Percentiles rank a stretch among this genome's conserved stretches.
phyloP scores from a whole-genome alignment of 495 filamentous ascomycete species.

The Ascodesmis nigricans region DNA sequence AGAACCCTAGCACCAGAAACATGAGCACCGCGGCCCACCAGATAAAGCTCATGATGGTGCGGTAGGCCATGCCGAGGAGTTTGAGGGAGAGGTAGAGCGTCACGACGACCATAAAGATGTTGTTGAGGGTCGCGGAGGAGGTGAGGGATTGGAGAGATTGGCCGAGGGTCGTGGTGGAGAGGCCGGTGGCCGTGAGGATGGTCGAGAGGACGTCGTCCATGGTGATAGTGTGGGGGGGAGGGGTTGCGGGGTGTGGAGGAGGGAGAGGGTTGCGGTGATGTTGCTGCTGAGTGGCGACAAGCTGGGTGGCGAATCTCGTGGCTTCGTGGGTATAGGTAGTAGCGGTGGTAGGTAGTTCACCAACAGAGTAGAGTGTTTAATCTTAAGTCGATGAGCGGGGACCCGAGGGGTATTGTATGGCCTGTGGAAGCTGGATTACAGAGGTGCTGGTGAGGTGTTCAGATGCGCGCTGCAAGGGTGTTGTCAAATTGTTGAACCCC shows the following conservation, averaged over 20 bases:
- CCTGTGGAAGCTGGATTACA: too few species aligned
- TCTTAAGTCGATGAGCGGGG: background rate
- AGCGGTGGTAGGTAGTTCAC: too few species aligned
- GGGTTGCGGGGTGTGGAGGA: background rate
- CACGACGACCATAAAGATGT: constrained; percentile 13
- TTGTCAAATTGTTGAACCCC: too few species aligned
- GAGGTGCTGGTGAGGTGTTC: background rate
- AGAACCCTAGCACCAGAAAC: too few species aligned
- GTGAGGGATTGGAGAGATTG: constrained; percentile 10
- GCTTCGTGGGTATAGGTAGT: background rate
- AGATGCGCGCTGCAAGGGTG: too few species aligned
- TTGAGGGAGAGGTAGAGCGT: constrained; percentile 17
- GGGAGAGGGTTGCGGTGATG: background rate
- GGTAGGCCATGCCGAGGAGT: constrained; percentile 15
- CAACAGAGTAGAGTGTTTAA: background rate
- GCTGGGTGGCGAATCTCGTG: background rate
- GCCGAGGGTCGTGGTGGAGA: too few species aligned
- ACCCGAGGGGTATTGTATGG: too few species aligned
- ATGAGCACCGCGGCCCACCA: too few species aligned
- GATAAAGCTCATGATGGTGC: constrained; percentile 8
- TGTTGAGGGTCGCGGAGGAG: constrained; percentile 17
- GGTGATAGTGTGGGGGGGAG: background rate
- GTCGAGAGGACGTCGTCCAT: background rate
- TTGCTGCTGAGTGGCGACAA: background rate
- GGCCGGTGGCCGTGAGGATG: background rate